A percentile compares a stretch with the other conserved stretches of the same genome.
phyloP scores from a whole-genome alignment of 148 eudicot genomes.

The Fagopyrum esculentum region DNA sequence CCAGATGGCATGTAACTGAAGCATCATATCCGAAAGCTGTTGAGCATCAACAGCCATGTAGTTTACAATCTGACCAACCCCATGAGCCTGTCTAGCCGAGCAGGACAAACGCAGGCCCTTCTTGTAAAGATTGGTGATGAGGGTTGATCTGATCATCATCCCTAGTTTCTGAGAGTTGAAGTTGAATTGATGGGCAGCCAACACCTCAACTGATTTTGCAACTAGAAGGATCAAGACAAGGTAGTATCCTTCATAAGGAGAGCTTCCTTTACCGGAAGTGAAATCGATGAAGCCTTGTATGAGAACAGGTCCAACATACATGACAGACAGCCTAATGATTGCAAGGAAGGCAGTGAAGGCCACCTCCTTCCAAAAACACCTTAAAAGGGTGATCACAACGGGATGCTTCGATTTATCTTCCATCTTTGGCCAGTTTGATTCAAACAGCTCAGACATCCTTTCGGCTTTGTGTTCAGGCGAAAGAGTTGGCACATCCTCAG shows the following conservation, averaged over 20 bases:
- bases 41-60: constrained; percentile 98
- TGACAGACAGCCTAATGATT: constrained; percentile 55
- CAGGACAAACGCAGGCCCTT: constrained; percentile 72
- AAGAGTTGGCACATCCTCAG: constrained; percentile 64
- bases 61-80: constrained; percentile 90
- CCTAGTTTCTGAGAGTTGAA: constrained; percentile 82
- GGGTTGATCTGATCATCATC: constrained; percentile 73
- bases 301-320: constrained; percentile 77
- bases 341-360: constrained; percentile 79
- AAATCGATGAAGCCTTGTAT: constrained; percentile 61
- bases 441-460: constrained; percentile 58
- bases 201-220: constrained; percentile 67
- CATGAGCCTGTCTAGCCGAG: constrained; percentile 81
- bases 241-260: constrained; percentile 77
- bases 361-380: constrained; percentile 77
- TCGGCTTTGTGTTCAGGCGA: constrained; percentile 74
- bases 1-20: constrained; percentile 86
- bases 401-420: constrained; percentile 66
- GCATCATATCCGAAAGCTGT: constrained; percentile 94
- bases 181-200: constrained; percentile 75
- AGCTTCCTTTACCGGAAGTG: constrained; percentile 56
- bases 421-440: constrained; percentile 69
- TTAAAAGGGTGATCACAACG: constrained; percentile 53
- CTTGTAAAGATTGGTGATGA: constrained; percentile 71
- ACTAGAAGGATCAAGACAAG: constrained; percentile 54